Base-by-base conservation (phyloP, 2,329 filamentous ascomycete genomes). In the Tolypocladium cylindrosporum region DNA sequence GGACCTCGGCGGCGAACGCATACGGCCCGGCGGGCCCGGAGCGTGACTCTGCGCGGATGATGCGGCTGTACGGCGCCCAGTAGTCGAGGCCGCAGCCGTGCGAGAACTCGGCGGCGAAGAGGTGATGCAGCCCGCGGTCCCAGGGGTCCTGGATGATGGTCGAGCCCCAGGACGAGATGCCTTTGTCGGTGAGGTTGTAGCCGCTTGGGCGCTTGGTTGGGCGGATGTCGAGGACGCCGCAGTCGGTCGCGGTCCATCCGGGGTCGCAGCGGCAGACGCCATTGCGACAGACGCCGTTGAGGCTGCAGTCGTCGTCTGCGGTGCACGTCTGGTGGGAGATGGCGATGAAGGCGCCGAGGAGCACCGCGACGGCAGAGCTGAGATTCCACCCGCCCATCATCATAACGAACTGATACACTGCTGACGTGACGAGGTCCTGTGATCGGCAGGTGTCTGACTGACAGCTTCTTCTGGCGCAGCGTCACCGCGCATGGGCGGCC, bases 91-190 rank as follows among this genome's bases (percentile, higher is more conserved):
- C 77, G 55, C 77, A 80, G 8, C 74, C 75, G 55, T 74, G 68
- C 0, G 70, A 67, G 58, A 80, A 78, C 54, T 79, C 75, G 0
- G 76, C 1, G 71, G 70, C 43, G 51, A 79, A 67, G 0, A 80
- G 71, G 55, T 79, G 77, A 55, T 79, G 77, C 0, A 78, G 65
- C 0, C 63, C 19, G 0, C 66, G 74, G 55, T 80, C 78, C 78
- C 43, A 74, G 75, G 0, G 79, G 13, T 48, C 43, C 43, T 19
- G 43, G 43, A 48, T 56, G 40, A 80, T 77, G 14, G 72, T 71
- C 0, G 74, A 75, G 16, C 77, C 75, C 78, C 77, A 80, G 0
- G 77, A 79, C 0, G 77, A 77, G 54, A 74, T 77, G 19, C 72
- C 69, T 1, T 63, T 66, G 4, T 55, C 61, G 14, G 77, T 79